Base-by-base conservation (phyloP, 768 basidiomycete species). In the Suillus subalutaceus region DNA sequence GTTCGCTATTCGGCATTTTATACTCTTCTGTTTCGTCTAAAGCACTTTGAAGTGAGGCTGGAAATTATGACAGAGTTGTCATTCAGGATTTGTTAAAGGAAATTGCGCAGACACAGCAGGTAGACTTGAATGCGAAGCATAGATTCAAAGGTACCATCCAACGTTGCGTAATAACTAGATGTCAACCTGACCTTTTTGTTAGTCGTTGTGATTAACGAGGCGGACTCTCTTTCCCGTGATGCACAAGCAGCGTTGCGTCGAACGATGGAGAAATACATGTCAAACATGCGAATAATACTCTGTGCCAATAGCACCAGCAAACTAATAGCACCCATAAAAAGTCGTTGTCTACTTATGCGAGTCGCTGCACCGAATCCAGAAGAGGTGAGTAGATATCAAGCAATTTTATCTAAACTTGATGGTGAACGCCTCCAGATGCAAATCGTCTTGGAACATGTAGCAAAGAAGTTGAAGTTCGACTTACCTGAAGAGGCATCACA, bases 181-280 rank as follows among this genome's bases (percentile, higher is more conserved):
- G 12, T 13, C 18, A 30, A 60, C 32, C 58, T 64, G 43, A 60
- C 13, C 23, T 37, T 32, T 8, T 26, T 7, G 56, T 7, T 69
- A 98, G 97, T 96, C n/a, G 96, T 99, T 61, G 85, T 99, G 65
- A 97, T 99, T 73, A 98, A 99, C 71, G 97, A 98, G 79, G 97
- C 97, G 2, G 97, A 99, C 76, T 90, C 93, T 0, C 85, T 99
- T 50, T 90, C 94, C 13, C 90, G 97, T 63, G 97, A 99, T 79
- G 97, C 97, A 1, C 97, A 99, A 81, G 96, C 97, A 0, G 97
- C 97, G 9, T 85, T 99, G 41, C 90, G 97, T 72, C 85, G 97
- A 65, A 99, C 97, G 12, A 99, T 99, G 97, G 97, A 99, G 76
- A 99, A 98, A 79, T 99, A 97, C 82, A 98, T 97, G 92, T 89